A percentile compares a stretch with the other conserved stretches of the same genome.
phyloP scores from a whole-genome alignment of 1,139 yeast species.

The Saccharomycopsis phalli region DNA sequence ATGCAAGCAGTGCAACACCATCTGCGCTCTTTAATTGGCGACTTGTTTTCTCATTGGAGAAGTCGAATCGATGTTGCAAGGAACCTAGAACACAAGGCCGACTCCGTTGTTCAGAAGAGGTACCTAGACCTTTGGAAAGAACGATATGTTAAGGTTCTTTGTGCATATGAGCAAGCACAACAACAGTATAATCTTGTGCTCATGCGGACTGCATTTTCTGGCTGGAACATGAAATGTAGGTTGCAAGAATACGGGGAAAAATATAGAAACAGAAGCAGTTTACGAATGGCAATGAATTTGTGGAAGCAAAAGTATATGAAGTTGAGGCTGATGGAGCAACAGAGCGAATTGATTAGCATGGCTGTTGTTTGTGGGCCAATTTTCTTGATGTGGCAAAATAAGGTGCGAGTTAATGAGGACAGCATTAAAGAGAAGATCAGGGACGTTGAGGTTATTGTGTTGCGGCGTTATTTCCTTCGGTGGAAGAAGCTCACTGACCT shows the following conservation, averaged over 20 bases:
- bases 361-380: slow-evolving; percentile 16
- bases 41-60: not conserved
- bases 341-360: not conserved
- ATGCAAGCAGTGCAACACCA: not conserved
- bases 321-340: slow-evolving; percentile 1
- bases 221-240: too few species aligned
- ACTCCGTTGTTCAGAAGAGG: not conserved
- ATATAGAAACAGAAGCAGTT: too few species aligned
- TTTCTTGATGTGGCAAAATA: slow-evolving; percentile 12
- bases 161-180: too few species aligned
- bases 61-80: not conserved
- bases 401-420: not conserved
- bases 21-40: not conserved
- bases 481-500: slow-evolving; percentile 11
- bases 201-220: too few species aligned
- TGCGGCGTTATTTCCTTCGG: slow-evolving; percentile 5
- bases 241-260: too few species aligned
- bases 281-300: not conserved
- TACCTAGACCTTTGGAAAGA: not conserved
- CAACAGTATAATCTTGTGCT: too few species aligned
- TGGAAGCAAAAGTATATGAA: not conserved
- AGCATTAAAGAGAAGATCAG: not conserved
- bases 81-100: not conserved
- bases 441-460: not conserved
- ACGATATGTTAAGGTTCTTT: not conserved